Evolutionary conservation across 306 rosid genomes (phyloP).

Genomic region (Benincasa hispida): DNA sequence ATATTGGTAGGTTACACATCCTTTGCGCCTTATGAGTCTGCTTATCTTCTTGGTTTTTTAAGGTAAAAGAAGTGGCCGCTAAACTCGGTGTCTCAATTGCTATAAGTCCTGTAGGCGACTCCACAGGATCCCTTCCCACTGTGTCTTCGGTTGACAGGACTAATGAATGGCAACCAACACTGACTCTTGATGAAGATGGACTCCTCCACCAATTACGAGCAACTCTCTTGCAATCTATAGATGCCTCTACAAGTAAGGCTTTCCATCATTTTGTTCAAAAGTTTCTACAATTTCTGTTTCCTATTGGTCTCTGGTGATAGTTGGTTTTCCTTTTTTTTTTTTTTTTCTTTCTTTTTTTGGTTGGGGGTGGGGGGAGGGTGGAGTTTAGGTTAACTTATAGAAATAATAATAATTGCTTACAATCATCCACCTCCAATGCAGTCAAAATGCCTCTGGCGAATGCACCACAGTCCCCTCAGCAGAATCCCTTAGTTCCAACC

Average conservation of each 20-base stretch:
- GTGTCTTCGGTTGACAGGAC: constrained; percentile 46
- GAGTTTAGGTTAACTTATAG: too few relatives aligned
- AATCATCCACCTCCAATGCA: constrained; percentile 25
- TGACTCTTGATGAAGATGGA: constrained; percentile 75
- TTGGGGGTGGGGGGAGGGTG: too few relatives aligned
- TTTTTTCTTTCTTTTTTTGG: too few relatives aligned
- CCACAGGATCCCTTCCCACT: constrained; percentile 35
- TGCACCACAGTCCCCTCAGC: constrained; percentile 54
- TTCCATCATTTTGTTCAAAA: constrained; percentile 6
- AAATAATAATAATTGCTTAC: background rate
- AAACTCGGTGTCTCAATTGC: constrained; percentile 68
- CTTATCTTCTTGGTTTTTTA: background rate
- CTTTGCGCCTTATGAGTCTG: background rate
- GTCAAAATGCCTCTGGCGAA: constrained; percentile 38
- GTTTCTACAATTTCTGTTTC: constrained; percentile 9
- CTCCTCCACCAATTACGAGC: constrained; percentile 74
- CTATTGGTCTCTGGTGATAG: background rate
- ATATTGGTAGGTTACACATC: background rate
- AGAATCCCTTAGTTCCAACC: constrained; percentile 39
- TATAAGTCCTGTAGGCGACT: constrained; percentile 57
- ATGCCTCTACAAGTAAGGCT: constrained; percentile 53
- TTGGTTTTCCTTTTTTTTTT: background rate
- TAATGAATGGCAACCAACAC: constrained; percentile 75
- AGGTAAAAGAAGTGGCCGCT: constrained; percentile 81
- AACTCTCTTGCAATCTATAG: constrained; percentile 63